A percentile compares a stretch with the other conserved stretches of the same genome.
Conservation (phyloP, 345 rosid species). For the Viola odorata region DNA sequence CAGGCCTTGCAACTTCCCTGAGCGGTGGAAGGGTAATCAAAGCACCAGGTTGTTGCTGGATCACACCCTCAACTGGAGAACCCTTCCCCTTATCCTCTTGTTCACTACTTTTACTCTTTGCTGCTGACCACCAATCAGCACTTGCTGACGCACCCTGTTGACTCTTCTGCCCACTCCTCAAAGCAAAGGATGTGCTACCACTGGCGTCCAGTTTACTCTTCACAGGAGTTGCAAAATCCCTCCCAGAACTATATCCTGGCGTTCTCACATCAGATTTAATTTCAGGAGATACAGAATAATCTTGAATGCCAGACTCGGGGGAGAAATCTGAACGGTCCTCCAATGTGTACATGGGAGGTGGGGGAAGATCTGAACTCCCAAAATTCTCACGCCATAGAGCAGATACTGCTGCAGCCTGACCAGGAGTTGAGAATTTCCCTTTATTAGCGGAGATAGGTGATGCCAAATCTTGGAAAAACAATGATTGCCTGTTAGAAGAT, state of each 20-base stretch:
- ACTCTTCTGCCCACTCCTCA: conserved; percentile 51
- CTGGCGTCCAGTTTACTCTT: conserved; percentile 53
- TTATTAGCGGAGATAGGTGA: conserved; percentile 73
- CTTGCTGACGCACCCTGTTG: conserved; percentile 57
- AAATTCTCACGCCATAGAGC: conserved; percentile 96
- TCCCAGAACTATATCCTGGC: conserved; percentile 46
- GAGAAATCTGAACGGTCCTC: conserved; percentile 90
- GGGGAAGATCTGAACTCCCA: conserved; percentile 87
- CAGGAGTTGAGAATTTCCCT: conserved; percentile 74
- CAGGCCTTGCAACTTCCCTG: conserved; percentile 94
- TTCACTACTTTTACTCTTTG: conserved; percentile 49
- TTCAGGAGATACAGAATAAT: conserved; percentile 69
- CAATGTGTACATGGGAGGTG: conserved; percentile 83
- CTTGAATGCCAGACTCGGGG: conserved; percentile 77
- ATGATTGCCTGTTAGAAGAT: conserved; percentile 64
- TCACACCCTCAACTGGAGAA: conserved; percentile 89
- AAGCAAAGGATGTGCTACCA: conserved; percentile 48
- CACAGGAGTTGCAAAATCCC: conserved; percentile 45
- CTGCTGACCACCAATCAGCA: conserved; percentile 79
- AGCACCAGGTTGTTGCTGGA: conserved; percentile 79
- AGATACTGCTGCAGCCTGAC: conserved; percentile 90
- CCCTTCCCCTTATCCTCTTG: conserved; percentile 82
- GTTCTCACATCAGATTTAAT: conserved; percentile 53
- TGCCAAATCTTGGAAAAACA: conserved; percentile 83
- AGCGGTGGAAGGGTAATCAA: conserved; percentile 88